phyloP scores from a whole-genome alignment of 2,329 filamentous ascomycete species.

The Stagonosporopsis tanaceti region DNA sequence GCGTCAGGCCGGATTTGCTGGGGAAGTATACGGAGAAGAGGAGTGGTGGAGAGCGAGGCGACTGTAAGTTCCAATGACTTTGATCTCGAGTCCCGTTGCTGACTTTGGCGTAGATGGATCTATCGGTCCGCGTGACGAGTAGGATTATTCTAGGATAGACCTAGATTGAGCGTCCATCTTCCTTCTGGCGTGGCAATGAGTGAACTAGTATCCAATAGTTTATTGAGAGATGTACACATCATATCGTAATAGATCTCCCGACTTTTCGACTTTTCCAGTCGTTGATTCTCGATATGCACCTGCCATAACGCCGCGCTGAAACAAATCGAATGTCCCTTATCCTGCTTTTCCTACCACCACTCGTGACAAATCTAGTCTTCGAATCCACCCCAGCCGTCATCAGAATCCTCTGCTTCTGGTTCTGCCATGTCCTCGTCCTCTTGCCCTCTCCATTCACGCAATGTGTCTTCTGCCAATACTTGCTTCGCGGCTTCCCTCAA shows the following conservation, averaged over 20 bases:
- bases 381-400: slow-evolving; percentile 74
- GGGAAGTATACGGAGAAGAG: slow-evolving; percentile 29
- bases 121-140: slow-evolving; percentile 14
- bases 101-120: slow-evolving; percentile 18
- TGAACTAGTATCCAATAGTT: slow-evolving; percentile 1
- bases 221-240: background rate
- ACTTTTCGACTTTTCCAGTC: background rate
- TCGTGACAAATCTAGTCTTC: slow-evolving; percentile 61
- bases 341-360: background rate
- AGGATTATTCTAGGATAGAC: background rate
- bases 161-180: background rate
- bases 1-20: slow-evolving; percentile 32
- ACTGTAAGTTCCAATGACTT: slow-evolving; percentile 15
- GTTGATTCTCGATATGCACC: slow-evolving; percentile 11
- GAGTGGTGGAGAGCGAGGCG: slow-evolving; percentile 7
- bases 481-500: slow-evolving; percentile 75
- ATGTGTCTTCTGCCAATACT: slow-evolving; percentile 74
- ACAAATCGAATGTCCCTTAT: slow-evolving; percentile 16
- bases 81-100: background rate
- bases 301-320: slow-evolving; percentile 40
- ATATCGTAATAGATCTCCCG: background rate
- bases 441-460: slow-evolving; percentile 67
- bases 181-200: background rate
- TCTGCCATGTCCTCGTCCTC: slow-evolving; percentile 47
- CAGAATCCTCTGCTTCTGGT: slow-evolving; percentile 58